Evolutionary conservation across 2,329 filamentous ascomycete genomes (phyloP), one percentile per base, ranked within the genome.

Genomic region (Aspergillus candidus): DNA sequence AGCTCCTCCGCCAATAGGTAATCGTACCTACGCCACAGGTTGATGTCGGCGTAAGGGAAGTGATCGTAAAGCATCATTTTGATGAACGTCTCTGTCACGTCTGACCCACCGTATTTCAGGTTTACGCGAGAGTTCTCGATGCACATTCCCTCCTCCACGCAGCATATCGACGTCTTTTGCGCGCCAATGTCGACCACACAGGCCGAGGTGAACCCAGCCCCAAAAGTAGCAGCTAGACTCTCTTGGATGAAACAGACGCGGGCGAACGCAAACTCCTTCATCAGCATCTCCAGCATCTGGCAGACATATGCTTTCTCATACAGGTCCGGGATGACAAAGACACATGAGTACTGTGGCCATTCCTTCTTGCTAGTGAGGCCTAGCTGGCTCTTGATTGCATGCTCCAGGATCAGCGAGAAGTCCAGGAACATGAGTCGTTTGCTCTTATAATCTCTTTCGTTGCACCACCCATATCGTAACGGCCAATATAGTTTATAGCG

Each of bases 51-150:
- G 63, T 98, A 98, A 4, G 94, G 91, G 57, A 98, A 96, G 58
- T 93, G 86, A 64, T 96, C 90, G 67, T 86, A 89, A 2, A 98
- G 79, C 85, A 97, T 89, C 91, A 97, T 97, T 70, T 93, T 95
- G 63, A 95, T 78, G 59, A 98, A 96, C 0, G 88, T 86, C 57
- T 95, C 88, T 0, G 93, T 97, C 32, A 97, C 86, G 65, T 98
- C 93, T 57, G 79, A 83, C 1, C 93, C 93, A 40, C 93, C 93
- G 58, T 85, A 94, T 65, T 98, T 97, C 52, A 98, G 72, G 63
- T 97, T 97, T 62, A 98, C 80, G 12, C 93, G 82, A 12, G 93
- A 98, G 61, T 96, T 91, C 52, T 97, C 93, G 18, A 95, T 79
- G 60, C 88, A 89, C 68, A 98, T 85, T 2, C 93, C 93, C 65